Evolutionary conservation across 495 filamentous ascomycete species (phyloP).

Genomic region (Daldinia vernicosa): DNA sequence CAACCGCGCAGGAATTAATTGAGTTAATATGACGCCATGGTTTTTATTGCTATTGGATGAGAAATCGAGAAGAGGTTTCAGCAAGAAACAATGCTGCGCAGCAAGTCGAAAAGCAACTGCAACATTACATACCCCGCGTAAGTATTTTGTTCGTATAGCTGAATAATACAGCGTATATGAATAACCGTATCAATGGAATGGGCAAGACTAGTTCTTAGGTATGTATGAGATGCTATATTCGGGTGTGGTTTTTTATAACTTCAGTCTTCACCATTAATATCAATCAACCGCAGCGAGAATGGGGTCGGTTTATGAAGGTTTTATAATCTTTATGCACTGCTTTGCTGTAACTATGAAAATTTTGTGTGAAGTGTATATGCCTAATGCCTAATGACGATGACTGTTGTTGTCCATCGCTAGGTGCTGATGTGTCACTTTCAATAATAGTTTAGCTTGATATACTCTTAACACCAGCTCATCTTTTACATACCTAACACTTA

Average conservation of each 20-base stretch:
- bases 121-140: constrained; percentile 4
- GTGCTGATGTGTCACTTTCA: constrained; percentile 6
- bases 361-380: constrained; percentile 1
- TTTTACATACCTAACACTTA: too few relatives aligned
- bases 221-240: not conserved
- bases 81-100: not conserved
- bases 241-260: not conserved
- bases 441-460: constrained; percentile 6
- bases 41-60: constrained; percentile 2
- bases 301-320: not conserved
- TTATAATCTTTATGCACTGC: not conserved
- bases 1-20: not conserved
- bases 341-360: not conserved
- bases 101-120: constrained; percentile 2
- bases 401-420: not conserved
- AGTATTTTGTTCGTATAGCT: not conserved
- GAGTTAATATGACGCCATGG: constrained; percentile 10
- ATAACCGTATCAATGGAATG: constrained; percentile 1
- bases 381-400: constrained; percentile 1
- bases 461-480: not conserved
- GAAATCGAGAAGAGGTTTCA: constrained; percentile 2
- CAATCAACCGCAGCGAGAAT: not conserved
- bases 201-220: not conserved
- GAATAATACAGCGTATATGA: not conserved
- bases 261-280: not conserved